Base-by-base conservation (phyloP, 2,329 filamentous ascomycete genomes). In the Aspergillus transmontanensis region DNA sequence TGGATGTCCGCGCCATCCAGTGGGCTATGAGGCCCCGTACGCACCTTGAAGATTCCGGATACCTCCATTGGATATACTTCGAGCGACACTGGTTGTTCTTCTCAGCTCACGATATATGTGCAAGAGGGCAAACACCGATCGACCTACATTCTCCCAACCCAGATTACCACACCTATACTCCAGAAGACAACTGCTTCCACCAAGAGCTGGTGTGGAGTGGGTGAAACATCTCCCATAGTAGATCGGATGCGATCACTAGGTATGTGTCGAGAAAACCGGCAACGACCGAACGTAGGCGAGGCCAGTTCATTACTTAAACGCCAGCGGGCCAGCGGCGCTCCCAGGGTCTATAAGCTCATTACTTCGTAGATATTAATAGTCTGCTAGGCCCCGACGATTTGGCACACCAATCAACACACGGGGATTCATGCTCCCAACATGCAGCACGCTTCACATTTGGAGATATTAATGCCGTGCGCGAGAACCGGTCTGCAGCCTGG, bases 131-230 rank as follows among this genome's bases (percentile, higher is more conserved):
- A 2, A 19, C 5, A 26, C 14, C 14, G 14, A 2, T 48, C 3
- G 12, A 7, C 14, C 3, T 45, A 53, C 32, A 43, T 46, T 23
- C 58, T 34, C 23, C 45, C 30, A 32, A 56, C n/a, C 16, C 53
- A 58, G 34, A 57, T 28, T 12, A 57, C 34, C 11, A 61, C 19
- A 64, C 66, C 71, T 55, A 69, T 68, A 3, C 70, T 69, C 51
- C 71, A 73, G 71, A 73, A 73, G 19, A 74, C 69, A 14, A 71
- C 61, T 23, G 66, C 69, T 28, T 73, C 72, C 6, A 70, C 55
- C 65, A 74, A 53, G 23, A 64, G 62, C 50, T 59, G 56, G 19
- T 36, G 57, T 1, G 62, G 59, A 26, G 59, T 57, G 14, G 57
- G 62, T n/a, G 62, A 64, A 32, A 59, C 59, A 54, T 61, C 60